These are phyloP conservation scores for Pilasporangium apinafurcum DNA, from an alignment of 352 stramenopile species.

Conservation along the genomic window DNA sequence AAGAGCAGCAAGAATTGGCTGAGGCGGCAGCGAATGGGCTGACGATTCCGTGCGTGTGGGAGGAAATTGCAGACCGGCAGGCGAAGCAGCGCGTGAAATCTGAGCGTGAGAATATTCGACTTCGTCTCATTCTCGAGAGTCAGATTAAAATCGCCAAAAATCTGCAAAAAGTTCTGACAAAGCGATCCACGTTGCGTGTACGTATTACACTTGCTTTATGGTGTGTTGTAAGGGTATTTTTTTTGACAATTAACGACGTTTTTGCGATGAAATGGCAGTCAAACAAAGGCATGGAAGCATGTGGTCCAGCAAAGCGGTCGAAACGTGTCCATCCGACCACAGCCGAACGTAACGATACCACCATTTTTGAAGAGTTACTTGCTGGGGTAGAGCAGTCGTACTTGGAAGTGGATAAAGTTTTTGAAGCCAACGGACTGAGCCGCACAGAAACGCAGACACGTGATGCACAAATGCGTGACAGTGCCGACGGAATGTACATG, in stretches of 20 bases:
- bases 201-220: no score
- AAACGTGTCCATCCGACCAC: slow-evolving; percentile 16
- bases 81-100: not conserved
- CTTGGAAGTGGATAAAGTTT: slow-evolving; percentile 37
- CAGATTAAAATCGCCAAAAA: slow-evolving; percentile 4
- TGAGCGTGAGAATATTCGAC: slow-evolving; percentile 3
- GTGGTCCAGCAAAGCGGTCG: no score
- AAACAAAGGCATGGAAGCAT: no score
- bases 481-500: slow-evolving; percentile 29
- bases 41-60: no score
- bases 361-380: slow-evolving; percentile 41
- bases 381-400: slow-evolving; percentile 30
- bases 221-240: no score
- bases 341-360: slow-evolving; percentile 18
- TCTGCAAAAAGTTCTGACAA: slow-evolving; percentile 1
- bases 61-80: slow-evolving; percentile 1
- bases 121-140: slow-evolving; percentile 1
- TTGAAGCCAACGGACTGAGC: slow-evolving; percentile 40
- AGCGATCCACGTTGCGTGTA: no score
- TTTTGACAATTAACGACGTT: no score
- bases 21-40: no score
- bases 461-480: slow-evolving; percentile 40
- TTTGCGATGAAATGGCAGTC: no score
- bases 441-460: slow-evolving; percentile 43
- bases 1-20: not conserved